Evolutionary conservation across 768 basidiomycete species (phyloP).

Genomic region (Neoboletus subvelutipes): DNA sequence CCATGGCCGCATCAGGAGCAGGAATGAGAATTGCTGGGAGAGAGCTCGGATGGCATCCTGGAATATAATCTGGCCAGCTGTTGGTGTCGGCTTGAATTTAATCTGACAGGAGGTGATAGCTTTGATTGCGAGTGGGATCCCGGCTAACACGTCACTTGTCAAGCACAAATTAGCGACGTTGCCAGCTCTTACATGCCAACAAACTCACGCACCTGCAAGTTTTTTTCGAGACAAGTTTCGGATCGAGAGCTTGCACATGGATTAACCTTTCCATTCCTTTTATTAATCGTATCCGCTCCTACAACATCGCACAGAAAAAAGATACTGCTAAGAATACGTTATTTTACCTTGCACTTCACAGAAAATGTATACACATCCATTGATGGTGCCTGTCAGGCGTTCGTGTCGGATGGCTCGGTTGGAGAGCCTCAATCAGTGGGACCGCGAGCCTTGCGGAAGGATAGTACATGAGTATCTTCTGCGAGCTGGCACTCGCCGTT

Average conservation of each 20-base stretch:
- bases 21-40: not conserved
- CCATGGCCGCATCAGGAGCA: constrained; percentile 4
- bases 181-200: not conserved
- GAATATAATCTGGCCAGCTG: not conserved
- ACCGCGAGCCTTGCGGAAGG: constrained; percentile 49
- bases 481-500: constrained; percentile 40
- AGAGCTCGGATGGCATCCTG: not conserved
- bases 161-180: not conserved
- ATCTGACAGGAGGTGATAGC: not conserved
- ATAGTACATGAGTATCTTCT: constrained; percentile 52
- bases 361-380: not conserved
- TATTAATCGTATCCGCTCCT: not conserved
- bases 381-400: not conserved
- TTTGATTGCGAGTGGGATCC: too few species aligned
- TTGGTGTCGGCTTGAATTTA: too few species aligned
- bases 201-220: too few species aligned
- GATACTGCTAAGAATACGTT: constrained; percentile 22
- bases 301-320: not conserved
- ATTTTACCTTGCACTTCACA: not conserved
- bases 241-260: too few species aligned
- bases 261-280: not conserved
- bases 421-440: constrained; percentile 12
- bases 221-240: too few species aligned
- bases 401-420: not conserved
- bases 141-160: not conserved